A percentile compares a stretch with the other conserved stretches of the same genome.
These are phyloP conservation scores for Penicillium taxi DNA, from an alignment of 495 filamentous ascomycete genomes.

Conservation along the genomic window DNA sequence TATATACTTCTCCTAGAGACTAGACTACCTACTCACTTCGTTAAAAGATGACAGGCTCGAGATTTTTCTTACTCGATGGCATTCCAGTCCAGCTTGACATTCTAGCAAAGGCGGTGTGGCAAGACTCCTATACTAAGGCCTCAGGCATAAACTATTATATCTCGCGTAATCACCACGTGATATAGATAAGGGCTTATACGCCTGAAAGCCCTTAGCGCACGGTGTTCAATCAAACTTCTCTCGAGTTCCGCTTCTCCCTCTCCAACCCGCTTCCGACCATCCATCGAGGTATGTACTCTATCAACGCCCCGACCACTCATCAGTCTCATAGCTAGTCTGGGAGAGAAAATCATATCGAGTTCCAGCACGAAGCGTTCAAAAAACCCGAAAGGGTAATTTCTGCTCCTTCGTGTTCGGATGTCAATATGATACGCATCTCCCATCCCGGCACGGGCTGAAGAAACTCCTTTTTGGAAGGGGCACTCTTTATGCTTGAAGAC, in stretches of 20 bases:
- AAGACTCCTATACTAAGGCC: too few relatives aligned
- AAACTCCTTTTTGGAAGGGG: slow-evolving; percentile 74
- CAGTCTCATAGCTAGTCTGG: slow-evolving; percentile 45
- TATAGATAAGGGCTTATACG: slow-evolving; percentile 29
- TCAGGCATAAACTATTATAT: slow-evolving; percentile 21
- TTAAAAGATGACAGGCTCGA: too few relatives aligned
- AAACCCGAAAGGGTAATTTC: too few relatives aligned
- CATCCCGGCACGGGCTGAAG: slow-evolving; percentile 76
- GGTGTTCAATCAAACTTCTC: slow-evolving; percentile 18
- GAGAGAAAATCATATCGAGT: slow-evolving; percentile 38
- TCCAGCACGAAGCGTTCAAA: too few relatives aligned
- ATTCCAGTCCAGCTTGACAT: too few relatives aligned
- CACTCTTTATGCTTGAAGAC: slow-evolving; percentile 89
- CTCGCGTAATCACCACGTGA: slow-evolving; percentile 18
- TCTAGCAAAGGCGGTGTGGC: too few relatives aligned
- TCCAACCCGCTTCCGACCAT: slow-evolving; percentile 22
- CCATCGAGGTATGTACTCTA: slow-evolving; percentile 41
- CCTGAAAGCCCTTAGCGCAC: too few relatives aligned
- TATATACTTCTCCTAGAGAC: too few relatives aligned
- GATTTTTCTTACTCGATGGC: too few relatives aligned
- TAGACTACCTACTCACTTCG: too few relatives aligned
- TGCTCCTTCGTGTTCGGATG: too few relatives aligned
- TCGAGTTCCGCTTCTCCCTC: slow-evolving; percentile 12
- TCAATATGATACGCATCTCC: slow-evolving; percentile 64
- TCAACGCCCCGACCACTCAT: slow-evolving; percentile 14